A percentile compares a stretch with the other conserved stretches of the same genome.
Evolutionary conservation across 1,139 yeast species (phyloP).

Genomic region (Scheffersomyces titani): DNA sequence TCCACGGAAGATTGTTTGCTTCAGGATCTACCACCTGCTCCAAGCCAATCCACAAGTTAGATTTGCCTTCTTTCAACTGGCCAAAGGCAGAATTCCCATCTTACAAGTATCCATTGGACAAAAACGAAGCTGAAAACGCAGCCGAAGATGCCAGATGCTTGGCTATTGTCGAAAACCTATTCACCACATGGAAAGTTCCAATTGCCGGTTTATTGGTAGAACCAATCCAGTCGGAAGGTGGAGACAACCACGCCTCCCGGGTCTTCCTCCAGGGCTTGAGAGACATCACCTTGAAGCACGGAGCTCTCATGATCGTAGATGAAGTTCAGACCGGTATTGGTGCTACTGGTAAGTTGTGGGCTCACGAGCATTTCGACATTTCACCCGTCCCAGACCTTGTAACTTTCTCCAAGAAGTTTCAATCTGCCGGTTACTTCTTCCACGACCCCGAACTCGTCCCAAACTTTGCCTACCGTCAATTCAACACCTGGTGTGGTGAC

Average conservation of each 20-base stretch:
- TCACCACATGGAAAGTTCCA: conserved; percentile 60
- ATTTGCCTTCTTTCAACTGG: conserved; percentile 84
- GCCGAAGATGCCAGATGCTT: conserved; percentile 71
- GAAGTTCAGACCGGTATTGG: conserved; percentile 91
- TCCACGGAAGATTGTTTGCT: conserved; percentile 85
- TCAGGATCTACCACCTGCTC: conserved; percentile 77
- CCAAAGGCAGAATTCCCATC: conserved; percentile 83
- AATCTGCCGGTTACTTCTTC: conserved; percentile 84
- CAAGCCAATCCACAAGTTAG: conserved; percentile 82
- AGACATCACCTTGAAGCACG: conserved; percentile 66
- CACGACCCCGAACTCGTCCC: conserved; percentile 71
- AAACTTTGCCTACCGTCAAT: conserved; percentile 74
- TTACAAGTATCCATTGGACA: conserved; percentile 70
- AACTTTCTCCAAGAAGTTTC: conserved; percentile 83
- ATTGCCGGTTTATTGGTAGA: conserved; percentile 77
- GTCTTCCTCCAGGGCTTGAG: conserved; percentile 78
- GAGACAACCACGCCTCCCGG: conserved; percentile 80
- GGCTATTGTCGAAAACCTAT: conserved; percentile 54
- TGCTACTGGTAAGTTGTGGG: conserved; percentile 85
- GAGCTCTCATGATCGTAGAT: conserved; percentile 71
- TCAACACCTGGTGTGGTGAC: conserved; percentile 92
- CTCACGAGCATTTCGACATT: conserved; percentile 79
- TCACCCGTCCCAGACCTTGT: conserved; percentile 77
- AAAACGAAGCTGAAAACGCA: conserved; percentile 53
- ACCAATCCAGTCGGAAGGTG: conserved; percentile 87